Evolutionary conservation across 2,329 filamentous ascomycete species (phyloP).

Genomic region (Epichloe sp.): DNA sequence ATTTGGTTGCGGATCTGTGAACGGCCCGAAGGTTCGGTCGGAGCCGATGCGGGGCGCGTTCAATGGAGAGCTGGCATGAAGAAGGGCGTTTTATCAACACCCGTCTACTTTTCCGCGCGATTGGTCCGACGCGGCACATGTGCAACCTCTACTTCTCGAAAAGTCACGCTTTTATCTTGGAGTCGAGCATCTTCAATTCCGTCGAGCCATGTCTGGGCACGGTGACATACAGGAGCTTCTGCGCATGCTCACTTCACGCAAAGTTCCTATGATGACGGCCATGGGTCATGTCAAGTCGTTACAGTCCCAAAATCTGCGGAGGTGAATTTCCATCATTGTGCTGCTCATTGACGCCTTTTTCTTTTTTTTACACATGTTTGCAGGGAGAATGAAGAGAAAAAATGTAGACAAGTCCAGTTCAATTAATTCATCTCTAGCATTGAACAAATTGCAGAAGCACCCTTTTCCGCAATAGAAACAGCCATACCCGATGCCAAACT

Average conservation of each 20-base stretch:
- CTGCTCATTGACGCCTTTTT: too few species aligned
- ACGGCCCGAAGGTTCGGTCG: background rate
- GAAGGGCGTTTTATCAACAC: background rate
- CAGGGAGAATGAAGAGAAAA: background rate
- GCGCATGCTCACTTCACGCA: slow-evolving; percentile 45
- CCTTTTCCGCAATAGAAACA: slow-evolving; percentile 28
- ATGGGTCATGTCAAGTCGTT: slow-evolving; percentile 45
- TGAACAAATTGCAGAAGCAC: slow-evolving; percentile 39
- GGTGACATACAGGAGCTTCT: slow-evolving; percentile 49
- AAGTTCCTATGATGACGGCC: slow-evolving; percentile 44
- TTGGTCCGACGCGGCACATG: background rate
- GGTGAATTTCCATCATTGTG: slow-evolving; percentile 25
- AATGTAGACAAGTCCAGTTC: background rate
- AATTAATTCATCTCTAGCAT: slow-evolving; percentile 25
- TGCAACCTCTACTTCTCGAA: background rate
- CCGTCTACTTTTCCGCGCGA: background rate
- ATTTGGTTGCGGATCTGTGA: background rate
- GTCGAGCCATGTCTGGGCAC: slow-evolving; percentile 37
- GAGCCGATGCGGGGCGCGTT: background rate
- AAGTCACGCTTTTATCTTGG: background rate
- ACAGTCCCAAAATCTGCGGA: slow-evolving; percentile 39
- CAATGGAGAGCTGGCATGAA: background rate
- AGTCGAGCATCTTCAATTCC: background rate
- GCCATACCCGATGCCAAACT: slow-evolving; percentile 35
- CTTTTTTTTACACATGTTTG: too few species aligned